phyloP scores from a whole-genome alignment of 352 stramenopile species.

The Phytophthora parvispora region DNA sequence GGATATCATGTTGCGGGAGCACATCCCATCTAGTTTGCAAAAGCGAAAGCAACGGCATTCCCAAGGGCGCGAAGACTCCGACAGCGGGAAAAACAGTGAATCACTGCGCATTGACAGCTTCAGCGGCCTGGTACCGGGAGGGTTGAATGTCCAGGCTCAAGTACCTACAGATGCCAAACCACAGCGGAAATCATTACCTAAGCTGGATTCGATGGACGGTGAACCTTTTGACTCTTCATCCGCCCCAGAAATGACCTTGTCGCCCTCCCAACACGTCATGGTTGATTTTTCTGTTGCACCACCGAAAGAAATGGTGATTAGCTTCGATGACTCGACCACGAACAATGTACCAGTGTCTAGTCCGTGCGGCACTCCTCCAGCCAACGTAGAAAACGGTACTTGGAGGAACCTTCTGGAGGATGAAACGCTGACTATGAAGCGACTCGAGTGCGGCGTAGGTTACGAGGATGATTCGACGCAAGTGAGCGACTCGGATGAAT shows the following conservation, averaged over 20 bases:
- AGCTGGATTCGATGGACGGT: conserved; percentile 1
- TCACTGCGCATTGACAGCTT: conserved; percentile 13
- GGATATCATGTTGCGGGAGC: conserved; percentile 64
- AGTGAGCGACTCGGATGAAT: conserved; percentile 86
- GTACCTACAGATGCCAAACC: background rate
- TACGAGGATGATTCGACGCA: conserved; percentile 88
- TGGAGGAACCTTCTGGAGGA: conserved; percentile 49
- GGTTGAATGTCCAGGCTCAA: background rate
- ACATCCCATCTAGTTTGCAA: conserved; percentile 2
- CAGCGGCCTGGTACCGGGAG: background rate
- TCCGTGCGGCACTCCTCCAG: background rate
- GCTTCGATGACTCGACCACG: conserved; percentile 20
- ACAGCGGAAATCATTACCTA: conserved; percentile 7
- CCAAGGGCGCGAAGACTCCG: conserved; percentile 4
- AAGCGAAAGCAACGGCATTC: conserved; percentile 6
- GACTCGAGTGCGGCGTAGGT: conserved; percentile 75
- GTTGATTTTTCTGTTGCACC: conserved; percentile 60
- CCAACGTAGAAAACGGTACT: conserved; percentile 7
- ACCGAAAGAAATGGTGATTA: conserved; percentile 44
- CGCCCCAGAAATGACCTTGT: conserved; percentile 21
- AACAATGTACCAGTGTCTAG: conserved; percentile 5
- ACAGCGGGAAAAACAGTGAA: conserved; percentile 2
- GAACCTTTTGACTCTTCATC: conserved; percentile 1
- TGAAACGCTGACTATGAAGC: conserved; percentile 65
- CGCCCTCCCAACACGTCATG: conserved; percentile 44